phyloP scores from a whole-genome alignment of 257 asterid species.

The Przewalskia tangutica region DNA sequence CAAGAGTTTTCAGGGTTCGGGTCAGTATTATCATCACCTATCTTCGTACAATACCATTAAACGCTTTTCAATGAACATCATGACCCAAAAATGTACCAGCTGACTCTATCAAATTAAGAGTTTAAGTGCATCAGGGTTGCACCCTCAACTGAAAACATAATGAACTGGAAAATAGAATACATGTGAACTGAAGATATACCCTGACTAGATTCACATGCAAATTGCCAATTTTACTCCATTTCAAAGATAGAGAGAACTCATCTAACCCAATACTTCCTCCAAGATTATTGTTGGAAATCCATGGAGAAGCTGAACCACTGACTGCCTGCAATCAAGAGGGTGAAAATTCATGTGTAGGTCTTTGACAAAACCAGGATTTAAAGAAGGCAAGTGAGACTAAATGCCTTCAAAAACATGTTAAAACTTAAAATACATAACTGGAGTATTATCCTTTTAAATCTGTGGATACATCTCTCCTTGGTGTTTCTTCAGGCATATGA shows the following conservation, averaged over 20 bases:
- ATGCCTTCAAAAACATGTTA: neutral
- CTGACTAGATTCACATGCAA: slow-evolving; percentile 66
- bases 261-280: slow-evolving; percentile 48
- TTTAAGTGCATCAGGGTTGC: neutral
- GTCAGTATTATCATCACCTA: neutral
- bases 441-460: neutral
- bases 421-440: neutral
- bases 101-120: neutral
- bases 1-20: slow-evolving; percentile 6
- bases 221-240: slow-evolving; percentile 82
- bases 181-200: slow-evolving; percentile 31
- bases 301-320: slow-evolving; percentile 47
- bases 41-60: neutral
- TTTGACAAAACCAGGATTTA: neutral
- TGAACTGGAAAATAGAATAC: neutral
- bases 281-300: slow-evolving; percentile 41
- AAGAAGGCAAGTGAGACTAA: neutral
- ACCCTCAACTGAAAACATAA: neutral
- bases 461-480: neutral
- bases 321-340: slow-evolving; percentile 45
- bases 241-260: slow-evolving; percentile 53
- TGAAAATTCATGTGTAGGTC: neutral
- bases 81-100: neutral
- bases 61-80: neutral
- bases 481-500: neutral